A percentile compares a stretch with the other conserved stretches of the same genome.
Conservation (phyloP, 2,329 filamentous ascomycete genomes). For the Elsinoe fawcettii region DNA sequence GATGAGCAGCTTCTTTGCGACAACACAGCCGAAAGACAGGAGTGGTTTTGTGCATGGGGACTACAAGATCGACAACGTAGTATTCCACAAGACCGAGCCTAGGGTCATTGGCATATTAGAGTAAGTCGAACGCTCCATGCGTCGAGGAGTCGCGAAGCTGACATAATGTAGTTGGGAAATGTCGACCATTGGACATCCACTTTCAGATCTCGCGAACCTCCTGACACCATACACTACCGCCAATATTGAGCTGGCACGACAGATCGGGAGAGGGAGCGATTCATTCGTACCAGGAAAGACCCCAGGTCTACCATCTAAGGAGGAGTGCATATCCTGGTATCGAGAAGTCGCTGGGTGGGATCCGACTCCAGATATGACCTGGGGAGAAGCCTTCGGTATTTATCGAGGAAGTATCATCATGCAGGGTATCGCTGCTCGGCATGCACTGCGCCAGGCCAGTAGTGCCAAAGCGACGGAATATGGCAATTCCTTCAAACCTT, state of each 20-base stretch:
- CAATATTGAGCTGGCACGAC: conserved; percentile 30
- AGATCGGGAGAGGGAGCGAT: conserved; percentile 34
- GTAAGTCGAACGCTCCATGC: conserved; percentile 12
- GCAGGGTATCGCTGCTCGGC: conserved; percentile 90
- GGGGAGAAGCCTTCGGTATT: conserved; percentile 57
- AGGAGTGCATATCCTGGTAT: conserved; percentile 60
- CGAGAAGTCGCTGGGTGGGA: conserved; percentile 62
- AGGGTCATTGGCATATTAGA: conserved; percentile 88
- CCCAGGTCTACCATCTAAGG: conserved; percentile 56
- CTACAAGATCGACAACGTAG: conserved; percentile 67
- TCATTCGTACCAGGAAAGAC: conserved; percentile 57
- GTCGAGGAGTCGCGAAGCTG: neutral
- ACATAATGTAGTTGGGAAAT: conserved; percentile 66
- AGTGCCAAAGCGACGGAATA: conserved; percentile 72
- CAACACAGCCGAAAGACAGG: conserved; percentile 66
- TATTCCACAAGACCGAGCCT: conserved; percentile 79
- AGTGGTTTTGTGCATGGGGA: conserved; percentile 83
- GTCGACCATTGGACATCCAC: conserved; percentile 92
- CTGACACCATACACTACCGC: conserved; percentile 41
- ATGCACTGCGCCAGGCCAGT: conserved; percentile 74
- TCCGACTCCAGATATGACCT: conserved; percentile 51
- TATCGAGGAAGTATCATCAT: conserved; percentile 55
- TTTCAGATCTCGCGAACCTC: conserved; percentile 84
- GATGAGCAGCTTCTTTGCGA: conserved; percentile 67
- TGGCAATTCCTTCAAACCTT: conserved; percentile 58